Percentiles rank a stretch among this genome's conserved stretches.
These are phyloP conservation scores for Heritiera fomes DNA, from an alignment of 345 rosid genomes.

Conservation along the genomic window DNA sequence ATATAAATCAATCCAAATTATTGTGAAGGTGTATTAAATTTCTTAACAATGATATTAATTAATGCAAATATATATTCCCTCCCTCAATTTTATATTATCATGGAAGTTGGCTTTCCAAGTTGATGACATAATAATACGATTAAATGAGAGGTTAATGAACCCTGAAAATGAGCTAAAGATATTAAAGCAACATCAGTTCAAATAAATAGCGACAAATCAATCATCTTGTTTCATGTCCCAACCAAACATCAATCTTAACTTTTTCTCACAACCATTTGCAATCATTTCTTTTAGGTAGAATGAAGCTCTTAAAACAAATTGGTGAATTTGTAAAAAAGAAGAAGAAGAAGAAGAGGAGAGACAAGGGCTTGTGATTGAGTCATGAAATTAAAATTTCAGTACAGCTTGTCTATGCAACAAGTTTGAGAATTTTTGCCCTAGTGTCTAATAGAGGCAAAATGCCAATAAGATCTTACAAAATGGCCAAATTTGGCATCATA, in stretches of 20 bases:
- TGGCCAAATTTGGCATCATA: conserved; percentile 13
- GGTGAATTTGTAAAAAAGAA: background rate
- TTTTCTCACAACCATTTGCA: background rate
- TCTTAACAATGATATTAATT: background rate
- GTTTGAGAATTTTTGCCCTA: background rate
- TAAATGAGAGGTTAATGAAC: background rate
- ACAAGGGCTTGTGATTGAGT: background rate
- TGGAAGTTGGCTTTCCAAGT: background rate
- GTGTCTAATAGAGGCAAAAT: background rate
- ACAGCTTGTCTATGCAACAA: conserved; percentile 6
- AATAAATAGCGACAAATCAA: background rate
- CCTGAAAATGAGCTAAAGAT: background rate
- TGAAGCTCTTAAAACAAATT: background rate
- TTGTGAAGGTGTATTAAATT: too few species aligned
- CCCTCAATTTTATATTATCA: background rate
- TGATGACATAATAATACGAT: background rate
- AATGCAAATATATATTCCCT: background rate
- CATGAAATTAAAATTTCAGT: background rate
- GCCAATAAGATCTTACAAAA: background rate
- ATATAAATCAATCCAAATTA: too few species aligned
- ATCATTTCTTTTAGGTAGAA: conserved; percentile 2
- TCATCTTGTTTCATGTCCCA: background rate
- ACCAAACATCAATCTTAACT: conserved; percentile 1
- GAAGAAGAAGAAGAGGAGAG: background rate
- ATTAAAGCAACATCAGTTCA: background rate